Evolutionary conservation across 306 rosid genomes (phyloP).

Genomic region (Trifolium pratense): DNA sequence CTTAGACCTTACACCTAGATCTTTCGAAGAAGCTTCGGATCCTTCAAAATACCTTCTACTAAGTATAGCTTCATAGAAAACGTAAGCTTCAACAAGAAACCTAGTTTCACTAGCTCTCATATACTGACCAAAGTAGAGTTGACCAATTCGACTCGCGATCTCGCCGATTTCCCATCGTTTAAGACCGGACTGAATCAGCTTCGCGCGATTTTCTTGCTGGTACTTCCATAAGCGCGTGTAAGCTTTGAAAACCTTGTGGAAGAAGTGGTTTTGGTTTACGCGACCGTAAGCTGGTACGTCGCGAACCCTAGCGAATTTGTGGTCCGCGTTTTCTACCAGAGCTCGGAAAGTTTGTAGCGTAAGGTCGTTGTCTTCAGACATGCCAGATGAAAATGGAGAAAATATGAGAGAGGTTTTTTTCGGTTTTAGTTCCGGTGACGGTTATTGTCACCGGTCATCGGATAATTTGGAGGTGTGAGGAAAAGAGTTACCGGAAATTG

Average conservation of each 20-base stretch:
- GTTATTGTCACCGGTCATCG: slow-evolving; percentile 62
- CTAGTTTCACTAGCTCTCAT: slow-evolving; percentile 88
- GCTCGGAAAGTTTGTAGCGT: slow-evolving; percentile 75
- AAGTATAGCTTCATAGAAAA: slow-evolving; percentile 94
- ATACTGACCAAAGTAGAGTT: slow-evolving; percentile 94
- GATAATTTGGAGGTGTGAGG: slow-evolving; percentile 38
- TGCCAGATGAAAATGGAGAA: slow-evolving; percentile 41
- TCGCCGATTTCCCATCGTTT: slow-evolving; percentile 99
- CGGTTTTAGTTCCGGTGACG: slow-evolving; percentile 43
- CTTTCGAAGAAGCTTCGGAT: slow-evolving; percentile 61
- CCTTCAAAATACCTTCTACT: slow-evolving; percentile 86
- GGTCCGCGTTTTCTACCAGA: slow-evolving; percentile 89
- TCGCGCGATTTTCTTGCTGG: slow-evolving; percentile 83
- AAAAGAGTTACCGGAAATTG: slow-evolving; percentile 29
- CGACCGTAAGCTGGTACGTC: slow-evolving; percentile 90
- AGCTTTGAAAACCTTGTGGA: slow-evolving; percentile 90
- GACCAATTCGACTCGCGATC: slow-evolving; percentile 99
- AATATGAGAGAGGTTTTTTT: neutral
- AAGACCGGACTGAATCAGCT: slow-evolving; percentile 77
- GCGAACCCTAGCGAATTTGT: slow-evolving; percentile 89
- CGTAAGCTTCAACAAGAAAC: slow-evolving; percentile 84
- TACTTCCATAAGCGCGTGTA: slow-evolving; percentile 87
- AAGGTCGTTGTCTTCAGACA: slow-evolving; percentile 61
- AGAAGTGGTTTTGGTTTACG: slow-evolving; percentile 65
- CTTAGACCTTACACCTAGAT: slow-evolving; percentile 86